phyloP scores from a whole-genome alignment of 2,329 filamentous ascomycete species.

The Tolypocladium inflatum region DNA sequence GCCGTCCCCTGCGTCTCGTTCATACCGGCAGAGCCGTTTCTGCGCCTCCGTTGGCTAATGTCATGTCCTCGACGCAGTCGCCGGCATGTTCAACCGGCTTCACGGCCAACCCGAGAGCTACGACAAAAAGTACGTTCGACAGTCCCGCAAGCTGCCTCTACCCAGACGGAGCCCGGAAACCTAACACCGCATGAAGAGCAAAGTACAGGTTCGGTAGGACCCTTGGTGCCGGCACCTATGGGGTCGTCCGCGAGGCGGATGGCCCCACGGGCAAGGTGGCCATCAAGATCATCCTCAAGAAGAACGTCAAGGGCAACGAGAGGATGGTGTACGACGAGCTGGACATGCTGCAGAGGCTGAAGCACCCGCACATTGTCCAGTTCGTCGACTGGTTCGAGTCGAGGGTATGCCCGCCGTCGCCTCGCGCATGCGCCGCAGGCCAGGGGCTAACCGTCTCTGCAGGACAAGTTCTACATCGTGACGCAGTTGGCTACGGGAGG shows the following conservation, averaged over 20 bases:
- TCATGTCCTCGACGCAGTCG: constrained; percentile 42
- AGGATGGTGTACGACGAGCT: constrained; percentile 98
- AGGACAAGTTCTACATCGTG: constrained; percentile 99
- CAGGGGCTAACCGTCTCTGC: background rate
- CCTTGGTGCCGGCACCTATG: constrained; percentile 93
- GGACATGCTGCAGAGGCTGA: constrained; percentile 80
- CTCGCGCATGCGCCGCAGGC: background rate
- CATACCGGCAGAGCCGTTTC: background rate
- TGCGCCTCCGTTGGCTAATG: background rate
- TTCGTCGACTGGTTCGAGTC: constrained; percentile 99
- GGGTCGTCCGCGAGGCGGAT: constrained; percentile 93
- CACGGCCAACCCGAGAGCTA: constrained; percentile 96
- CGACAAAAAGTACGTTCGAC: constrained; percentile 78
- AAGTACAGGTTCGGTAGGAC: constrained; percentile 91
- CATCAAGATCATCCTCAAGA: constrained; percentile 98
- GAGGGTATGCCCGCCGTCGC: constrained; percentile 48
- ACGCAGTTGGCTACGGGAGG: constrained; percentile 92
- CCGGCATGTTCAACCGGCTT: constrained; percentile 88
- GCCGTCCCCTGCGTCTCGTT: no score
- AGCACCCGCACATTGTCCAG: constrained; percentile 91
- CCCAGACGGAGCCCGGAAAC: background rate
- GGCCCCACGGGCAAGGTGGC: constrained; percentile 77
- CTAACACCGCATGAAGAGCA: constrained; percentile 39
- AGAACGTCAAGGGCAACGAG: constrained; percentile 97
- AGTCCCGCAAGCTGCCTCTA: background rate